These are phyloP conservation scores for Termitomyces sp. DNA, from an alignment of 1,284 basidiomycete genomes.

Conservation along the genomic window DNA sequence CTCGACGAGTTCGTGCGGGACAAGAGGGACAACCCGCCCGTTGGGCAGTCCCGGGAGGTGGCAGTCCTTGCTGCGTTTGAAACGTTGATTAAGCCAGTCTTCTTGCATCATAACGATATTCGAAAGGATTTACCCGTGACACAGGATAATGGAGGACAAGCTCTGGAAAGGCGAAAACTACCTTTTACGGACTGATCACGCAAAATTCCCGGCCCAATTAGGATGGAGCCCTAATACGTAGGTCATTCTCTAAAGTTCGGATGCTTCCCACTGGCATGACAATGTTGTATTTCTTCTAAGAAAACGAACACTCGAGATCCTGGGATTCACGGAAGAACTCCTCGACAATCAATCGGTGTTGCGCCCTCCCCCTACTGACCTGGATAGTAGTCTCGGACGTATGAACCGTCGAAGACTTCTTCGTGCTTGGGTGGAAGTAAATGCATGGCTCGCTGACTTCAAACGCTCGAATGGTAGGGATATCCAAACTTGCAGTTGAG, in stretches of 20 bases:
- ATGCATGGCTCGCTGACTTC: constrained; percentile 61
- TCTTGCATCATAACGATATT: not conserved
- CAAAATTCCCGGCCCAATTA: constrained; percentile 56
- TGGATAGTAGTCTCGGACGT: constrained; percentile 39
- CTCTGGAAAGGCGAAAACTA: constrained; percentile 67
- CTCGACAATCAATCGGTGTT: constrained; percentile 38
- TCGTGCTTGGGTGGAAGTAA: constrained; percentile 71
- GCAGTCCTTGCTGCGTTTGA: constrained; percentile 56
- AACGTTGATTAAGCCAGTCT: constrained; percentile 59
- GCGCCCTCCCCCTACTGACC: constrained; percentile 51
- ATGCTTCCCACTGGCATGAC: constrained; percentile 6
- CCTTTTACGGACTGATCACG: constrained; percentile 47
- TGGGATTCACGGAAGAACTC: constrained; percentile 49
- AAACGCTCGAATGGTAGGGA: constrained; percentile 42
- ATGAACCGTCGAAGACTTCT: constrained; percentile 57
- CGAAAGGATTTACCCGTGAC: not conserved
- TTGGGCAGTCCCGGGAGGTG: constrained; percentile 42
- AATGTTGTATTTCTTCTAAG: no score
- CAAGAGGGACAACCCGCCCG: constrained; percentile 38
- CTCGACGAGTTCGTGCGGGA: constrained; percentile 42
- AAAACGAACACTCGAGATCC: constrained; percentile 48
- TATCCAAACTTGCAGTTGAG: constrained; percentile 13
- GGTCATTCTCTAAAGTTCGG: constrained; percentile 28
- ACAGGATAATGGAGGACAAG: constrained; percentile 66
- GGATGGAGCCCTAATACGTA: constrained; percentile 63